Evolutionary conservation across 192 early-diverging fungal species (phyloP), one percentile per base, ranked within the genome.

Genomic region (Lobulomyces angularis): DNA sequence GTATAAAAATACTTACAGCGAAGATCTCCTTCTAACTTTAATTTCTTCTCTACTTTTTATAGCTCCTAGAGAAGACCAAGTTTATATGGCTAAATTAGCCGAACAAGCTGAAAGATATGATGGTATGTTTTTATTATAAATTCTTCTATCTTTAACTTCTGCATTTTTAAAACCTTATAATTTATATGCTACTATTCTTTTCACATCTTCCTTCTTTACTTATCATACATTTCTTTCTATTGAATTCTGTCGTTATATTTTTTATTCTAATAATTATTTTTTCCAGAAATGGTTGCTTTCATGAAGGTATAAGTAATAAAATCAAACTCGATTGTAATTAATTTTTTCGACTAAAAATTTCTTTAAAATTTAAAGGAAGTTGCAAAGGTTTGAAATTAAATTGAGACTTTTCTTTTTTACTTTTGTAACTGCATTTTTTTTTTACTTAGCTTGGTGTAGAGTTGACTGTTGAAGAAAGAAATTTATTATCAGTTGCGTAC

Each of bases 101-200:
- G 92, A 96, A 70, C 92, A 96, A 68, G 92, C 92, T 49, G 92
- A 97, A 72, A 82, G 92, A 55, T 97, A 97, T 65, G 92, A 97
- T 62, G 90, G 90, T 94, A 76, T 60, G 72, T 71, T 31, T 5
- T 34, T 21, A 26, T 16, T 49, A 20, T 45, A 23, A 19, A 19
- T 1, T 8, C 28, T 20, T 27, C 45, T 20, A 8, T 21, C 26
- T 58, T 46, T 41, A 1, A 18, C 17, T 48, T 35, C 28, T 37
- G 19, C 5, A 6, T 3, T 27, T 3, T 34, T 37, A 28, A 14
- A 29, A 8, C 4, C 37, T 48, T 11, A 34, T 24, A 34, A 19
- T 12, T 31, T 20, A n/a, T 8, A 20, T 52, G 17, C 37, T 54
- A 20, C 37, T 7, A 23, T 1, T 17, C 48, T 37, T 26, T 45